Conservation (phyloP, 116 monocot genomes). For the Posidonia oceanica region DNA sequence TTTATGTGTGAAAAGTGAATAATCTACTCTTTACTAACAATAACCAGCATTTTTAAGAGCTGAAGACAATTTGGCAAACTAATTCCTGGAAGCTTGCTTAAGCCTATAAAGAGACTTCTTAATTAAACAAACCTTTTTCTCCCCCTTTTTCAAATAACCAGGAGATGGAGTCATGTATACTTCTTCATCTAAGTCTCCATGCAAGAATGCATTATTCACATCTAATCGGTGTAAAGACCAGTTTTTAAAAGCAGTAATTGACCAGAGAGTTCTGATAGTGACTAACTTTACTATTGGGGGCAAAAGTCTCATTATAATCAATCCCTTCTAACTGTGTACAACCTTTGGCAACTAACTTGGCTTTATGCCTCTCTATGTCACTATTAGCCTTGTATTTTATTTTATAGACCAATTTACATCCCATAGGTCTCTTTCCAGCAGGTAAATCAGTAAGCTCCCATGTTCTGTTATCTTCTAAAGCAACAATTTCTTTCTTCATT, state of each 20-base stretch:
- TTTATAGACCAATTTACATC: conserved; percentile 9
- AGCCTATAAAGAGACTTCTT: conserved; percentile 1
- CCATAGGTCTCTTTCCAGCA: neutral
- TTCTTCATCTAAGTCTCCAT: conserved; percentile 3
- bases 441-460: neutral
- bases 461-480: neutral
- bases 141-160: neutral
- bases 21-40: neutral
- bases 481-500: neutral
- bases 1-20: neutral
- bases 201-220: conserved; percentile 1
- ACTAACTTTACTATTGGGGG: neutral
- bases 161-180: neutral
- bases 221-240: neutral
- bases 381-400: neutral
- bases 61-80: neutral
- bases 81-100: neutral
- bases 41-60: neutral
- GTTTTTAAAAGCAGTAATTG: too few relatives aligned
- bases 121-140: neutral
- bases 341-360: conserved; percentile 1
- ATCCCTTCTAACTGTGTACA: conserved; percentile 1
- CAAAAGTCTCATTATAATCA: conserved; percentile 4
- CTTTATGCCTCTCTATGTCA: neutral
- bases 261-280: neutral